phyloP scores from a whole-genome alignment of 2,329 filamentous ascomycete genomes.

The Aspergillus niger region DNA sequence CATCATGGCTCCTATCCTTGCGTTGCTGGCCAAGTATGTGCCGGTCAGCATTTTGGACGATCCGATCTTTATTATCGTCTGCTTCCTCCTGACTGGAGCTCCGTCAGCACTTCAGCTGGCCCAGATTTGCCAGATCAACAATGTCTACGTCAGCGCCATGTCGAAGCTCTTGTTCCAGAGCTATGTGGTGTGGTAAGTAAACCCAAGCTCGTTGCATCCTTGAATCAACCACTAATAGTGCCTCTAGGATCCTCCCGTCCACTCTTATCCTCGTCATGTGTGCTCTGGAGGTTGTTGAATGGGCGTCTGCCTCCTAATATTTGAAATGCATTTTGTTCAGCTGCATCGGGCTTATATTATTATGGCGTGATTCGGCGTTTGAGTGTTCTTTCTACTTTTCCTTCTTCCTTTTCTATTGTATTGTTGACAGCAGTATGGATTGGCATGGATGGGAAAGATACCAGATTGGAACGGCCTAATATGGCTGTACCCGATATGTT shows the following conservation, averaged over 20 bases:
- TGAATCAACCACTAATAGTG: conserved; percentile 21
- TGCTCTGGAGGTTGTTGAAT: conserved; percentile 89
- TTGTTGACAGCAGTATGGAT: neutral
- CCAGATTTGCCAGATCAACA: conserved; percentile 98
- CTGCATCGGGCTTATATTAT: neutral
- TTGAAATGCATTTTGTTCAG: neutral
- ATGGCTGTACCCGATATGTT: neutral
- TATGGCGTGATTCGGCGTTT: neutral
- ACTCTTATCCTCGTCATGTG: conserved; percentile 88
- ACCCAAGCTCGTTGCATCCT: neutral
- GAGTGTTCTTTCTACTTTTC: neutral
- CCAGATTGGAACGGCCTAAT: neutral
- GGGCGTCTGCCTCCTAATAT: conserved; percentile 57
- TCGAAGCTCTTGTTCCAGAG: conserved; percentile 91
- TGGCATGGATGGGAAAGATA: conserved; percentile 1
- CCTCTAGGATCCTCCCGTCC: conserved; percentile 79
- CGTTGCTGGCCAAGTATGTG: conserved; percentile 83
- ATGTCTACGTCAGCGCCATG: conserved; percentile 94
- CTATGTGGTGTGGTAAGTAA: conserved; percentile 82
- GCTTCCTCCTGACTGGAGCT: conserved; percentile 91
- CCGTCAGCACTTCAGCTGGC: conserved; percentile 92
- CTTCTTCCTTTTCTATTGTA: neutral
- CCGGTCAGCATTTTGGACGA: conserved; percentile 94
- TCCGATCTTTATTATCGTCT: conserved; percentile 97
- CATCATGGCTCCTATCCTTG: conserved; percentile 88